These are phyloP conservation scores for Amanita muscaria DNA, from an alignment of 768 basidiomycete species.

Conservation along the genomic window DNA sequence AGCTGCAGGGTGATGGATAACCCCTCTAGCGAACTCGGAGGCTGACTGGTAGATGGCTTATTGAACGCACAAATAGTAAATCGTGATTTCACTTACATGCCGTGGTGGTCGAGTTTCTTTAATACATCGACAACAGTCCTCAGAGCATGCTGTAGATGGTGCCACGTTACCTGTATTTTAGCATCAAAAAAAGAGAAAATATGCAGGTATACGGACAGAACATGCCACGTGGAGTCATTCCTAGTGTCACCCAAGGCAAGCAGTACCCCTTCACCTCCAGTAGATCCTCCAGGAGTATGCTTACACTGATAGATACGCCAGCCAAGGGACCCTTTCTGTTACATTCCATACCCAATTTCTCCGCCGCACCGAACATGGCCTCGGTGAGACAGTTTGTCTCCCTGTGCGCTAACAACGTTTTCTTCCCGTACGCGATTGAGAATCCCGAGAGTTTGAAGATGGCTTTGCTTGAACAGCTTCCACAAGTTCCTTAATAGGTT, in stretches of 20 bases:
- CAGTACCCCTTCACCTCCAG: slow-evolving; percentile 59
- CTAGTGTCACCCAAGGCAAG: slow-evolving; percentile 52
- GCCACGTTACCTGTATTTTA: slow-evolving; percentile 37
- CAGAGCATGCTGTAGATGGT: slow-evolving; percentile 55
- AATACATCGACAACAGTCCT: slow-evolving; percentile 36
- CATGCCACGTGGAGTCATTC: slow-evolving; percentile 63
- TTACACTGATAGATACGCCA: slow-evolving; percentile 52
- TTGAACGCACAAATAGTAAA: background rate
- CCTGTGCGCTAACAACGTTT: slow-evolving; percentile 37
- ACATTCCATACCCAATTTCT: slow-evolving; percentile 25
- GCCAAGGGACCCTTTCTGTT: slow-evolving; percentile 37
- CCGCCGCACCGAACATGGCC: slow-evolving; percentile 38
- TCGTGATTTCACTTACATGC: slow-evolving; percentile 28
- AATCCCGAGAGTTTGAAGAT: too few species aligned
- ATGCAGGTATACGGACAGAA: slow-evolving; percentile 56
- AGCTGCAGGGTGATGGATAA: slow-evolving; percentile 44
- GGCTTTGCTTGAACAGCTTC: slow-evolving; percentile 19
- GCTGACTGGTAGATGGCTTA: slow-evolving; percentile 22
- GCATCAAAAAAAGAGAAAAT: slow-evolving; percentile 35
- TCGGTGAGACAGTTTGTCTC: slow-evolving; percentile 57
- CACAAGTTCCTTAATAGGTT: slow-evolving; percentile 22
- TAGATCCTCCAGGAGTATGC: slow-evolving; percentile 60
- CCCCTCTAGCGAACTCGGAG: slow-evolving; percentile 43
- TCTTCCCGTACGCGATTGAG: slow-evolving; percentile 41
- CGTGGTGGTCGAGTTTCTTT: slow-evolving; percentile 36